Conservation (phyloP, 352 stramenopile genomes). For the Phytophthora chlamydospora region DNA sequence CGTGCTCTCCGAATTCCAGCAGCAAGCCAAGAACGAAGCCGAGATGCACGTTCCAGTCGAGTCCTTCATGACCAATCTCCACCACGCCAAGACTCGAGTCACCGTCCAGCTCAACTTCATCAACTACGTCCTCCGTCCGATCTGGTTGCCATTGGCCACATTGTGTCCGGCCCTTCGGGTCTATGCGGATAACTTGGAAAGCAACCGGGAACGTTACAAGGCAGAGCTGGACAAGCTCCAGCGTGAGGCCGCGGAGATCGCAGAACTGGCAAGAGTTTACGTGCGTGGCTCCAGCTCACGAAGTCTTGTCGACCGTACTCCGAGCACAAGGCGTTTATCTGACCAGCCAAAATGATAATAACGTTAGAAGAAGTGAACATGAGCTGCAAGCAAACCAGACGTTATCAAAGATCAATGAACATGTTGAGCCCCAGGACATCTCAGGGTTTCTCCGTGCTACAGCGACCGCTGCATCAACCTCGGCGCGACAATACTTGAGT, state of each 20-base stretch:
- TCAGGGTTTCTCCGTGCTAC: conserved; percentile 1
- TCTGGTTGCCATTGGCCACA: conserved; percentile 63
- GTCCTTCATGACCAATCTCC: conserved; percentile 78
- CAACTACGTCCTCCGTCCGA: conserved; percentile 73
- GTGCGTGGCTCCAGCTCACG: conserved; percentile 51
- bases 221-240: conserved; percentile 58
- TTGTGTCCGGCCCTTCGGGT: conserved; percentile 56
- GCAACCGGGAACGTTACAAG: conserved; percentile 71
- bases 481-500: conserved; percentile 69
- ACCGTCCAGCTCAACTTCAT: conserved; percentile 82
- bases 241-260: conserved; percentile 27
- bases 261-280: conserved; percentile 38
- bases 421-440: conserved; percentile 10
- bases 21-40: conserved; percentile 68
- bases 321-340: conserved; percentile 13
- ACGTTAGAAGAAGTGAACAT: conserved; percentile 9
- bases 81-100: conserved; percentile 59
- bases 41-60: conserved; percentile 65
- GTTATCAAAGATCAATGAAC: conserved; percentile 22
- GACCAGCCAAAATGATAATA: conserved; percentile 15
- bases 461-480: conserved; percentile 21
- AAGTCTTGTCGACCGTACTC: conserved; percentile 22
- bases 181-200: conserved; percentile 62
- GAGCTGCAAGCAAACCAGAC: conserved; percentile 12
- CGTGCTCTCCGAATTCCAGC: conserved; percentile 74